Evolutionary conservation across 306 rosid species (phyloP).

Genomic region (Dicorynia guianensis): DNA sequence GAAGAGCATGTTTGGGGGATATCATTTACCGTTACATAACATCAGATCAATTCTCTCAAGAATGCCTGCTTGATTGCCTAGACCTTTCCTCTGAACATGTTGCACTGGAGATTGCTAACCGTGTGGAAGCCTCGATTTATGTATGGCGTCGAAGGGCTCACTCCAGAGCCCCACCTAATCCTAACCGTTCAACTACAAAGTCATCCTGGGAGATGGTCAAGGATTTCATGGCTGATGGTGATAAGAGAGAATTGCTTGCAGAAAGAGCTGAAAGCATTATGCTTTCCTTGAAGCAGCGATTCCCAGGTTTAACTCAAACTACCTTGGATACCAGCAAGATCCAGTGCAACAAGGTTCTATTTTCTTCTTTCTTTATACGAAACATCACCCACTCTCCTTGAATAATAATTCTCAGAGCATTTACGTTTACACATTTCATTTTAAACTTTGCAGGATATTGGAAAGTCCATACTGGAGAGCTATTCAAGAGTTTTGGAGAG

Average conservation of each 20-base stretch:
- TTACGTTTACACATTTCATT: slow-evolving; percentile 17
- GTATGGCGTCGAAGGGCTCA: slow-evolving; percentile 88
- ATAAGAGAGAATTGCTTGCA: slow-evolving; percentile 85
- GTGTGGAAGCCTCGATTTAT: slow-evolving; percentile 81
- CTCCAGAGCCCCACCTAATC: slow-evolving; percentile 56
- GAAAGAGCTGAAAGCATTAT: slow-evolving; percentile 85
- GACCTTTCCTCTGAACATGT: slow-evolving; percentile 93
- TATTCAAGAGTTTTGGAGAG: slow-evolving; percentile 96
- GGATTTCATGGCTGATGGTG: slow-evolving; percentile 88
- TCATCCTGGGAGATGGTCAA: slow-evolving; percentile 94
- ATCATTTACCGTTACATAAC: slow-evolving; percentile 82
- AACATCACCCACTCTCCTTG: background rate
- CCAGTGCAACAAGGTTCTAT: slow-evolving; percentile 81
- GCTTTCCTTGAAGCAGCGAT: slow-evolving; percentile 79
- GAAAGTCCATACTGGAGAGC: slow-evolving; percentile 92
- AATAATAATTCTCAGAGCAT: background rate
- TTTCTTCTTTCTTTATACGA: background rate
- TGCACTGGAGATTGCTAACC: slow-evolving; percentile 91
- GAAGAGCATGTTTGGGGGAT: slow-evolving; percentile 92
- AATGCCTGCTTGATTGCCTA: slow-evolving; percentile 86
- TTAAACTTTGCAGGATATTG: slow-evolving; percentile 76
- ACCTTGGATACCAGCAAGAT: slow-evolving; percentile 89
- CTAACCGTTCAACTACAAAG: slow-evolving; percentile 78
- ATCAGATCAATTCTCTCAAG: slow-evolving; percentile 83
- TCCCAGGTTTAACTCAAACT: slow-evolving; percentile 89